Evolutionary conservation across 108 stramenopile species (phyloP), one percentile per base, ranked within the genome.

Genomic region (Schizochytrium sp.): DNA sequence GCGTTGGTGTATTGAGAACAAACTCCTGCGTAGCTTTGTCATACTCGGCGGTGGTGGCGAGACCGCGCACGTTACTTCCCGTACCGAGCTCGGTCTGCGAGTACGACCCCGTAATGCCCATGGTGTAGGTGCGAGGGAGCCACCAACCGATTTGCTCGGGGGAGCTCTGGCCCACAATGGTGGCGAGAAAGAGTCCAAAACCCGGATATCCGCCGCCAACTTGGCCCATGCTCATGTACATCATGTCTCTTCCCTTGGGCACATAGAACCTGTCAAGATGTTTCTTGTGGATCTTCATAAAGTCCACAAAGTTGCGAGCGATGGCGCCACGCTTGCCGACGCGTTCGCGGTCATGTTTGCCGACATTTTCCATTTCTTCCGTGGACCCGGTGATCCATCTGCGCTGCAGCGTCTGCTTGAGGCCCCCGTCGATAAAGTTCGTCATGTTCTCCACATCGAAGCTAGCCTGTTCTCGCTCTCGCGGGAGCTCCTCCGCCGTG

Each of bases 71-170:
- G 88, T 98, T 98, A 72, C 92, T 93, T 12, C 97, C 97, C 89
- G 97, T 97, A 47, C 98, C 98, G 60, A 98, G 76, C 91, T 98
- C 98, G 28, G 98, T 98, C 91, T 97, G 97, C 21, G 97, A 97
- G 89, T 97, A 98, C 58, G 96, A 98, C n/a, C 97, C 97, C 10
- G 76, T 83, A 4, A 83, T 53, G 19, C 51, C 48, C 18, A 83
- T 28, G 48, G 76, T 83, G 51, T 83, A 83, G n/a, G 76, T 53
- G 25, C 51, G 45, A 6, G 76, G 76, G 28, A 83, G 76, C 76
- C 76, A 83, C 76, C 76, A 83, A 45, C 48, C n/a, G 23, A 83
- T 83, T 34, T 83, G 76, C 76, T 83, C 76, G 16, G 76, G 48
- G 51, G 48, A 53, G 51, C 76, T 53, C 4, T 83, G 76, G n/a